Evolutionary conservation across 179 eudicot species (phyloP), one percentile per base, ranked within the genome.

Genomic region (Actinidia arguta): DNA sequence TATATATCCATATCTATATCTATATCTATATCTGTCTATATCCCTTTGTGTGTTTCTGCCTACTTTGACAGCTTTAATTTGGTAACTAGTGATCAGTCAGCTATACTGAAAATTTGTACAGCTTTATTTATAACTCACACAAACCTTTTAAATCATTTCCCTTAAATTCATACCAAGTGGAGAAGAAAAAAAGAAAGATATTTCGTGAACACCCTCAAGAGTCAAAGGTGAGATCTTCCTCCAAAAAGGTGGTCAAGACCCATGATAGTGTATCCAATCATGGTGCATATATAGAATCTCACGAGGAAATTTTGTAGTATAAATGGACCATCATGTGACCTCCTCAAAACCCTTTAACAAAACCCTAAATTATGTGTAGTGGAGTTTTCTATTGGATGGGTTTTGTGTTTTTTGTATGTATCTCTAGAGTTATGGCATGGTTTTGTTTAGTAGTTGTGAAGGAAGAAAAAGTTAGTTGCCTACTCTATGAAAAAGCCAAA

Each of bases 211-310:
- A 76, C 55, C 7, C 47, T 76, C 11, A 22, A 74, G 48, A 76
- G 85, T 84, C 83, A 85, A 85, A 82, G 78, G 82, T 64, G 68
- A 56, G 73, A 88, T 82, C 71, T 77, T 56, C 36, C 73, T 73
- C 24, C 31, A 66, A 48, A 62, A 70, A 83, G 87, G 83, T 74
- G 62, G 90, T 88, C 87, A 88, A 88, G 76, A 75, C 82, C 85
- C 86, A 88, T 88, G 5, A 88, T 88, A 67, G 79, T 84, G 82
- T 59, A 80, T 72, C 88, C 89, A 84, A 84, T 87, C 80, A 84
- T 86, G 87, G 85, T 78, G 84, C 84, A 31, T 73, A 78, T 83
- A 78, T 83, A 72, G 82, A 77, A 80, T 61, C 81, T 81, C 86
- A 81, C 56, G 85, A 74, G 80, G 46, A 81, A 83, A 74, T 81